These are phyloP conservation scores for Edaphochlamys debaryana DNA, from an alignment of 139 green algal genomes.

Conservation along the genomic window DNA sequence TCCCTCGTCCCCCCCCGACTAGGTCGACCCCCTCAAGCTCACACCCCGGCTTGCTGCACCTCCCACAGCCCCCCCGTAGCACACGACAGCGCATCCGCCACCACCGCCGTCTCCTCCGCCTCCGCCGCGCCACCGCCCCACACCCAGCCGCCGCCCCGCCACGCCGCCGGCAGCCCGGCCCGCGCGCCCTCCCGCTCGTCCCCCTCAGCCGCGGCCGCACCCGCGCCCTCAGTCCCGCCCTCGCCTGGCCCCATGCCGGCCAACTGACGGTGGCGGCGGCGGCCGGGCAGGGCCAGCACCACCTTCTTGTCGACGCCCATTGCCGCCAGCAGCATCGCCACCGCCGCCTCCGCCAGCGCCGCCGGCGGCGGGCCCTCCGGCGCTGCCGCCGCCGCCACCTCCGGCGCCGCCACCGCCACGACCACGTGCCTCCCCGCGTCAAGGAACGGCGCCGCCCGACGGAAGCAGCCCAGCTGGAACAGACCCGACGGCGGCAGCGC, in stretches of 20 bases:
- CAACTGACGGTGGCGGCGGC: too few species aligned
- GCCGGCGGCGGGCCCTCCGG: not conserved
- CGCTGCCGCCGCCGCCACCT: not conserved
- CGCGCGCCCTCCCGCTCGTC: not conserved
- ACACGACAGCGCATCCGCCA: slow-evolving; percentile 17
- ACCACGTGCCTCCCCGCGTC: not conserved
- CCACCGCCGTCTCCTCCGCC: not conserved
- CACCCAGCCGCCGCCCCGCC: not conserved
- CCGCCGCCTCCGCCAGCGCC: not conserved
- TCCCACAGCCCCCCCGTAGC: slow-evolving; percentile 15
- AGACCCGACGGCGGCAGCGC: not conserved
- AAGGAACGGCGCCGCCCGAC: not conserved
- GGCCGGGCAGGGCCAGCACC: slow-evolving; percentile 3
- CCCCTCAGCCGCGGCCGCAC: too few species aligned
- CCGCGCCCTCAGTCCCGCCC: not conserved
- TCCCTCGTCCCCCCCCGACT: too few species aligned
- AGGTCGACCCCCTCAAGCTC: not conserved
- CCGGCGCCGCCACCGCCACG: not conserved
- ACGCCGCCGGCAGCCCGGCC: not conserved
- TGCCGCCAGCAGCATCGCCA: not conserved
- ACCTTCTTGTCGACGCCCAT: slow-evolving; percentile 11
- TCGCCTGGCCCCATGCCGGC: not conserved
- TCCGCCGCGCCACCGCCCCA: not conserved
- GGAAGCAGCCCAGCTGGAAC: not conserved
- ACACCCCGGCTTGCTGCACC: not conserved